Base-by-base conservation (phyloP, 176 grass and related monocot genomes). In the Oryza glaberrima region DNA sequence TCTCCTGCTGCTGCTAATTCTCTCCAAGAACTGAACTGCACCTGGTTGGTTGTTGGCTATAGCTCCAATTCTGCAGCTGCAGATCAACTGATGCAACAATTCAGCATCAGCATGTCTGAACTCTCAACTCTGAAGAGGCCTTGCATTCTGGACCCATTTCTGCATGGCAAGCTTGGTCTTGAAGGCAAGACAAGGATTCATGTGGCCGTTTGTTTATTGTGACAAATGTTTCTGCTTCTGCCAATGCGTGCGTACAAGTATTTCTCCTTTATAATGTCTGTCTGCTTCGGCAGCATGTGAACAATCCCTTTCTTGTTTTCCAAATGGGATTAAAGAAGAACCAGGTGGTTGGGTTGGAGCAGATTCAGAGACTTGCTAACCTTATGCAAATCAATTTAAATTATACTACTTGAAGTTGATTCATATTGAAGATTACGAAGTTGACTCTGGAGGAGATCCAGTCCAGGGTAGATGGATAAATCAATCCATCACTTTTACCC, bases 171-270 rank as follows among this genome's bases (percentile, higher is more conserved):
- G 19, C 74, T 90, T 90, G 25, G 38, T 79, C 46, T 28, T 7
- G 1, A 83, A 86, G 88, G 67, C 83, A 90, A 72, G 51, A 6
- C 9, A 36, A 54, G 43, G 56, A 19, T 63, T 66, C 70, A 69
- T 69, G 28, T 38, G 73, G 79, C 35, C 63, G 25, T n/a, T 67
- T 28, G 19, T 34, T 46, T 56, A 19, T 75, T 19, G 11, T 72
- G 34, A 17, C 9, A 63, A 63, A 22, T 63, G 58, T 63, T 63
- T 23, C 54, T 58, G 54, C 13, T 23, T 23, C 20, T 63, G 20
- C 58, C 20, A 63, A 23, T 63, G 20, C 58, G 3, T 63, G 20
- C 22, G 58, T 63, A 58, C 54, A 58, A 58, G 54, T 63, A 22
- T 23, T 60, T 43, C 16, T 43, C 5, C 34, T 41, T 63, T 9